Evolutionary conservation across 371 early-diverging fungal genomes (phyloP), one percentile per base, ranked within the genome.

Genomic region (Smittium culicis): DNA sequence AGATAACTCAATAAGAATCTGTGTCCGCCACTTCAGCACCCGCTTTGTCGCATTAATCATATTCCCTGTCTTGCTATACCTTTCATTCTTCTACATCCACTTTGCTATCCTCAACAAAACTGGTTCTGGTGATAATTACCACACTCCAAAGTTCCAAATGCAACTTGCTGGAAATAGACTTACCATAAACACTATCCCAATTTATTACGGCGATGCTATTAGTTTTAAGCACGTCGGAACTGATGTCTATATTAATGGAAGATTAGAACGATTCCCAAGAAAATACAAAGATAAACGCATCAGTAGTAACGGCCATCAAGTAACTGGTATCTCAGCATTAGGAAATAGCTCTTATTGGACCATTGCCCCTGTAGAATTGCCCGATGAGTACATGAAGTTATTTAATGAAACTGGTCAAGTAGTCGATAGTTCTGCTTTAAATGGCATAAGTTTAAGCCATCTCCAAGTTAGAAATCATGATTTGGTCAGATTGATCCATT

Each of bases 101-200:
- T 94, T 92, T 73, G 76, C 76, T 3, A 80, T 92, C 20, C 78
- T 87, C 68, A 70, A 75, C 69, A 83, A 65, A 25, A 81, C 86
- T 64, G 98, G 98, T 0, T 85, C 96, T 14, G 98, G 98, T 20
- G 96, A 95, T 72, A 81, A 77, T 1, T 96, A 91, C 76, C 93
- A 95, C 90, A 83, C 85, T 57, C 80, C 90, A 17, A 78, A 79
- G 63, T 95, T 96, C 79, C 96, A 97, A 74, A 86, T 87, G 62
- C 88, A 88, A 60, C 79, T 98, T 14, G 69, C 72, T 11, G 93
- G 91, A 61, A 88, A 83, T 73, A 78, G 82, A 11, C 80, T 89
- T 75, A 71, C 75, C 2, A 83, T 81, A 64, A 73, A 74, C 65
- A 73, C 68, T 34, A 54, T 74, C 84, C 91, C 83, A 34, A 80